A percentile compares a stretch with the other conserved stretches of the same genome.
Evolutionary conservation across 441 rosid species (phyloP).

Genomic region (Populus hybrid): DNA sequence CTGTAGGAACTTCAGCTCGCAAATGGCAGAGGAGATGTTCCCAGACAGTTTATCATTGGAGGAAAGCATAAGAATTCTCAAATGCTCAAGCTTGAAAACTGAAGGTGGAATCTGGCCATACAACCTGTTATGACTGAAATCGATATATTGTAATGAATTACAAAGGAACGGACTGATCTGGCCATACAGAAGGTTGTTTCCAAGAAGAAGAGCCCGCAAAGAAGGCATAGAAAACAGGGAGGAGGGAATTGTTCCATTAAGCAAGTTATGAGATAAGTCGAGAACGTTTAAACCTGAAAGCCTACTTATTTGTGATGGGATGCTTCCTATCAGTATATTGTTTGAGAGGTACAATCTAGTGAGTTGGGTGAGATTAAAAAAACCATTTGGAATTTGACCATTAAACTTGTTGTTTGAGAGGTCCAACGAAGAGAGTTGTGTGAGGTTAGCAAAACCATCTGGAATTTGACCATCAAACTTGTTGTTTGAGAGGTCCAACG

Average conservation of each 20-base stretch:
- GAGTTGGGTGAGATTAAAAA: no score
- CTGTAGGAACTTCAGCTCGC: constrained; percentile 13
- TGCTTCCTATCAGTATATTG: no score
- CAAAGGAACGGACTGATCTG: not conserved
- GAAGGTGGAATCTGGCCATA: constrained; percentile 12
- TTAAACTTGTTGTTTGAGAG: constrained; percentile 38
- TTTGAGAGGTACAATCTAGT: no score
- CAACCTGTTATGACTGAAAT: constrained; percentile 7
- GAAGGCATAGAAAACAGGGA: not conserved
- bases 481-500: not conserved
- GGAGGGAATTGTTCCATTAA: not conserved
- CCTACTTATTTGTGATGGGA: no score
- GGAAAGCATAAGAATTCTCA: constrained; percentile 5
- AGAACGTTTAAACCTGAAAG: not conserved
- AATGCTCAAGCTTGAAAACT: not conserved
- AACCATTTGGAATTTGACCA: no score
- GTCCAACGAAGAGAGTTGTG: constrained; percentile 6
- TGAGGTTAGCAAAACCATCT: not conserved
- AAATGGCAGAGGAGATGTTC: constrained; percentile 19
- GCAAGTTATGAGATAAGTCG: constrained; percentile 4
- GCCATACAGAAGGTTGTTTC: not conserved
- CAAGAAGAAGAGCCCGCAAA: fast-evolving
- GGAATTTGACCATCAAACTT: constrained; percentile 9
- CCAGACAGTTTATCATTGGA: constrained; percentile 19
- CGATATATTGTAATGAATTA: not conserved